Percentiles rank a stretch among this genome's conserved stretches.
Conservation (phyloP, 176 grass and related monocot genomes). For the Saccharum spontaneum region DNA sequence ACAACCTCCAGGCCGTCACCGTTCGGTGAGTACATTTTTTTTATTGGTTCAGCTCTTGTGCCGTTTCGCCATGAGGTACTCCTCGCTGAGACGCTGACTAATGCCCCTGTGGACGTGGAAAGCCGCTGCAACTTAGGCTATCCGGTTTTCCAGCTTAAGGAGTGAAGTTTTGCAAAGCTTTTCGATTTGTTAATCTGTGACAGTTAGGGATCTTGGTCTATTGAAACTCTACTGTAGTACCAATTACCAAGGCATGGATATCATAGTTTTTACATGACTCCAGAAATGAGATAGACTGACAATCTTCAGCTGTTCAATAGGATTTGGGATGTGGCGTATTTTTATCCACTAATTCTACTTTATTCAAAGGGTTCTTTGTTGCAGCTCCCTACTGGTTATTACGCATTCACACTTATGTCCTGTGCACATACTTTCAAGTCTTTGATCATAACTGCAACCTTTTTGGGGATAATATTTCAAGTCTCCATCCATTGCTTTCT, state of each 20-base stretch:
- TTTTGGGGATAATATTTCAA: not conserved
- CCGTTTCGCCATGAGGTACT: not conserved
- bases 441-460: not conserved
- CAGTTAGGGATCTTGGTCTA: not conserved
- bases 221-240: not conserved
- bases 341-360: not conserved
- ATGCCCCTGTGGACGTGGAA: not conserved
- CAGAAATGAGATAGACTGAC: not conserved
- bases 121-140: not conserved
- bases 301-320: not conserved
- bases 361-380: not conserved
- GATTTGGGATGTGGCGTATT: not conserved
- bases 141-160: not conserved
- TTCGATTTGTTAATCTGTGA: not conserved
- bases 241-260: not conserved
- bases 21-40: conserved; percentile 48
- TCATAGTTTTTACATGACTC: not conserved
- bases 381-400: not conserved
- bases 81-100: not conserved
- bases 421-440: not conserved
- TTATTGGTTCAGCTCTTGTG: not conserved
- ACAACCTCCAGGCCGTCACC: conserved; percentile 63
- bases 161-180: not conserved
- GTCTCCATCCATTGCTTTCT: not conserved
- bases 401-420: not conserved